A percentile compares a stretch with the other conserved stretches of the same genome.
Evolutionary conservation across 2,329 filamentous ascomycete species (phyloP).

Genomic region (Fusarium nurragi): DNA sequence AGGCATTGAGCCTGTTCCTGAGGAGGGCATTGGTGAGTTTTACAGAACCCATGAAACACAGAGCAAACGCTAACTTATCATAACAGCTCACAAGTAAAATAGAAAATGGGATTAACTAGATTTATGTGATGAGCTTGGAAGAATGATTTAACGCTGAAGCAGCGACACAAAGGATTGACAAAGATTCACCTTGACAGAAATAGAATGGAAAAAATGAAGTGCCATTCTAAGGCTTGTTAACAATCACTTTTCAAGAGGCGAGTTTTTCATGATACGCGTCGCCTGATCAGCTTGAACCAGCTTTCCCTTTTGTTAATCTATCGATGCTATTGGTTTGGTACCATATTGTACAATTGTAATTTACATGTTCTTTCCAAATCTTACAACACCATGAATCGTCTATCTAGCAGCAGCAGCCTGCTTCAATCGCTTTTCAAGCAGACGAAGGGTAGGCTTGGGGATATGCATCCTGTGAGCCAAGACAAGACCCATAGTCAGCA

Average conservation of each 20-base stretch:
- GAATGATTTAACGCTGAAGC: slow-evolving; percentile 43
- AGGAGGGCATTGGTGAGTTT: slow-evolving; percentile 43
- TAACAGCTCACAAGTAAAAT: slow-evolving; percentile 42
- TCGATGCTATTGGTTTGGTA: slow-evolving; percentile 29
- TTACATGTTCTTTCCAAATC: slow-evolving; percentile 34
- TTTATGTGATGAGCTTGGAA: slow-evolving; percentile 11
- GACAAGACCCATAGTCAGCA: slow-evolving; percentile 84
- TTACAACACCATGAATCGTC: slow-evolving; percentile 25
- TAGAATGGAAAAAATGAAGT: slow-evolving; percentile 27
- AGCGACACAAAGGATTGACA: slow-evolving; percentile 11
- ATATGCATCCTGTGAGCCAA: slow-evolving; percentile 81
- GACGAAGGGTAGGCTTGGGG: slow-evolving; percentile 69
- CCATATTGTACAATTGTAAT: slow-evolving; percentile 42
- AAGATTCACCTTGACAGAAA: slow-evolving; percentile 15
- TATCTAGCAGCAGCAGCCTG: slow-evolving; percentile 35
- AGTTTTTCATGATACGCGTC: slow-evolving; percentile 24
- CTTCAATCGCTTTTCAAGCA: slow-evolving; percentile 65
- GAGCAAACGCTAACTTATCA: slow-evolving; percentile 12
- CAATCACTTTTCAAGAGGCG: slow-evolving; percentile 28
- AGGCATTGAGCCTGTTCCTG: slow-evolving; percentile 43
- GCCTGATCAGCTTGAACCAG: slow-evolving; percentile 15
- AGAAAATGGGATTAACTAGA: background rate
- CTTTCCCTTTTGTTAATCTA: slow-evolving; percentile 19
- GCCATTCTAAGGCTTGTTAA: slow-evolving; percentile 20
- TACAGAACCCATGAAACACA: too few relatives aligned